Evolutionary conservation across 2,329 filamentous ascomycete genomes (phyloP).

Genomic region (Fusarium sp.): DNA sequence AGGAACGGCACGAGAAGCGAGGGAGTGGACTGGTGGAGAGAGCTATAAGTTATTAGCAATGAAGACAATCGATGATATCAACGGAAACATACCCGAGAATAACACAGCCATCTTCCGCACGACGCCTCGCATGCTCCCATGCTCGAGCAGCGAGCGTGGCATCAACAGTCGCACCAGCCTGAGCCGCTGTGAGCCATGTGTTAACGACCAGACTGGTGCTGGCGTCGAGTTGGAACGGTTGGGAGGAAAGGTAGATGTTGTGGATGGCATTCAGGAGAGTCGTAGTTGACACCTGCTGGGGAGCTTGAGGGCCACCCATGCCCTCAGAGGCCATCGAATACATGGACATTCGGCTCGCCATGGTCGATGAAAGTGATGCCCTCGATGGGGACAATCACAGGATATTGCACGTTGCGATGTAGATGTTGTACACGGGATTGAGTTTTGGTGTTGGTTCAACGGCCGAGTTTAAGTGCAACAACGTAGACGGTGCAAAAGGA

Average conservation of each 20-base stretch:
- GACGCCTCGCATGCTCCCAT: conserved; percentile 95
- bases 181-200: conserved; percentile 88
- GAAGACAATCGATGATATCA: neutral
- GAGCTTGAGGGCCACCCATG: conserved; percentile 71
- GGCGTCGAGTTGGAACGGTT: conserved; percentile 88
- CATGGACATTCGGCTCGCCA: conserved; percentile 75
- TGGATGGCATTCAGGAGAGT: conserved; percentile 93
- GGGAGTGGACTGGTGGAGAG: conserved; percentile 87
- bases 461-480: conserved; percentile 17
- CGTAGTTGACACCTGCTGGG: conserved; percentile 91
- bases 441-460: conserved; percentile 16
- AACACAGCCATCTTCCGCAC: conserved; percentile 95
- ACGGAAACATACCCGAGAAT: conserved; percentile 77
- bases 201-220: conserved; percentile 94
- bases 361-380: conserved; percentile 53
- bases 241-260: conserved; percentile 83
- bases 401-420: conserved; percentile 26
- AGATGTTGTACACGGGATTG: conserved; percentile 23
- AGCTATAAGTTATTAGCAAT: conserved; percentile 63
- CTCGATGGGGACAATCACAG: conserved; percentile 55
- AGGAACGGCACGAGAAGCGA: conserved; percentile 86
- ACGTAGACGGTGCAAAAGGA: conserved; percentile 4
- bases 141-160: conserved; percentile 79
- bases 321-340: conserved; percentile 75
- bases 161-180: conserved; percentile 80